Evolutionary conservation across 129 eudicot genomes (phyloP).

Genomic region (Flaveria ramosissima): DNA sequence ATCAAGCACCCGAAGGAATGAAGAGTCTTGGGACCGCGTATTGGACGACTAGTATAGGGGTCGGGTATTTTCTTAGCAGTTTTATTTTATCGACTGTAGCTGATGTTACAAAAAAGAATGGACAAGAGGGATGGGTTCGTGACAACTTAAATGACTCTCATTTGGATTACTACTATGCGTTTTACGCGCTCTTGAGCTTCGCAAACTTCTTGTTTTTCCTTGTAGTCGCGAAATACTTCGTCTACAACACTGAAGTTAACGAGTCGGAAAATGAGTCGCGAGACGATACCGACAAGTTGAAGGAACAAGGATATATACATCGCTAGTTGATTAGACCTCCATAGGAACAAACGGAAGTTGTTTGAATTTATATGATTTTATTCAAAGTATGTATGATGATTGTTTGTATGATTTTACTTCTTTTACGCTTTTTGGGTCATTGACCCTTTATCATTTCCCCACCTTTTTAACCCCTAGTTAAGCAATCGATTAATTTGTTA

Average conservation of each 20-base stretch:
- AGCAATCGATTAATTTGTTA: too few relatives aligned
- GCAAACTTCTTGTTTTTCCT: slow-evolving; percentile 58
- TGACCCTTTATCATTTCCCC: too few relatives aligned
- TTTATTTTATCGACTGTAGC: slow-evolving; percentile 67
- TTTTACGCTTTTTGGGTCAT: too few relatives aligned
- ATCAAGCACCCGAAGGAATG: slow-evolving; percentile 93
- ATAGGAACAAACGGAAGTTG: not conserved
- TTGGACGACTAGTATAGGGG: slow-evolving; percentile 60
- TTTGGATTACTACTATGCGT: slow-evolving; percentile 69
- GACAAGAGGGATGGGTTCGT: slow-evolving; percentile 70
- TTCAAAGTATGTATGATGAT: not conserved
- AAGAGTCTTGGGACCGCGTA: slow-evolving; percentile 86
- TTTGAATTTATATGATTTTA: not conserved
- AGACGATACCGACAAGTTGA: slow-evolving; percentile 31
- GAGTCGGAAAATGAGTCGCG: slow-evolving; percentile 35
- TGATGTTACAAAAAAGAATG: slow-evolving; percentile 52
- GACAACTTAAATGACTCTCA: slow-evolving; percentile 84
- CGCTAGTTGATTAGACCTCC: slow-evolving; percentile 12
- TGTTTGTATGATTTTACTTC: too few relatives aligned
- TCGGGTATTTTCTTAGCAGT: slow-evolving; percentile 71
- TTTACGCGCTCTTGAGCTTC: slow-evolving; percentile 54
- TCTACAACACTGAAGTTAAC: slow-evolving; percentile 42
- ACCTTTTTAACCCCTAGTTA: too few relatives aligned
- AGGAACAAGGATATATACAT: slow-evolving; percentile 39
- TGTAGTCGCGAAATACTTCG: slow-evolving; percentile 43